phyloP scores from a whole-genome alignment of 225 moss, liverwort and hornwort genomes.

The Marchantia polymorpha region DNA sequence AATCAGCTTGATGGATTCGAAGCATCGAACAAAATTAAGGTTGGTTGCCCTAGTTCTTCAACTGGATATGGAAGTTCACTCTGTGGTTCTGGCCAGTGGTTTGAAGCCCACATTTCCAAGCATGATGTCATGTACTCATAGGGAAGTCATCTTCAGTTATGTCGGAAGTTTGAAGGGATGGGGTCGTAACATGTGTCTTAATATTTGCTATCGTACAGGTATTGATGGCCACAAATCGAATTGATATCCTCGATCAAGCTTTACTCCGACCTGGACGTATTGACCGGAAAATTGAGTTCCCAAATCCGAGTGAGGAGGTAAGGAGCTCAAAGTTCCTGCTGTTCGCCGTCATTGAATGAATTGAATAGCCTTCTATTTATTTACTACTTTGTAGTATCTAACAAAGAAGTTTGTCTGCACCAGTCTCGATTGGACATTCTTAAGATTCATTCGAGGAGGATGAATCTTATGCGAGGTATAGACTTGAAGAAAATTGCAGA shows the following conservation, averaged over 20 bases:
- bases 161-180: too few relatives aligned
- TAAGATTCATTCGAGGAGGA: constrained; percentile 97
- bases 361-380: not conserved
- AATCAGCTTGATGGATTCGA: constrained; percentile 99
- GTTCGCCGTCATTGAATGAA: too few relatives aligned
- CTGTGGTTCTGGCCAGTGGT: not conserved
- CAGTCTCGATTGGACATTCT: constrained; percentile 96
- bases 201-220: constrained; percentile 46
- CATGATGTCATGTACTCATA: too few relatives aligned
- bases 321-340: not conserved
- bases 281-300: constrained; percentile 96
- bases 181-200: not conserved
- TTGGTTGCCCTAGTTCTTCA: constrained; percentile 10
- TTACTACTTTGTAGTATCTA: not conserved
- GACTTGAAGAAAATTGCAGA: constrained; percentile 97
- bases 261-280: constrained; percentile 91
- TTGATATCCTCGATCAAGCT: constrained; percentile 96
- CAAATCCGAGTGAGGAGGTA: constrained; percentile 97
- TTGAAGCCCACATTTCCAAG: not conserved
- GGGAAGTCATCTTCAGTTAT: not conserved
- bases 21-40: constrained; percentile 99
- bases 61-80: not conserved
- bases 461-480: constrained; percentile 98
- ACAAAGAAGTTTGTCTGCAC: constrained; percentile 2
- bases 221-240: constrained; percentile 97